phyloP scores from a whole-genome alignment of 345 rosid genomes.

The Euclidium syriacum region DNA sequence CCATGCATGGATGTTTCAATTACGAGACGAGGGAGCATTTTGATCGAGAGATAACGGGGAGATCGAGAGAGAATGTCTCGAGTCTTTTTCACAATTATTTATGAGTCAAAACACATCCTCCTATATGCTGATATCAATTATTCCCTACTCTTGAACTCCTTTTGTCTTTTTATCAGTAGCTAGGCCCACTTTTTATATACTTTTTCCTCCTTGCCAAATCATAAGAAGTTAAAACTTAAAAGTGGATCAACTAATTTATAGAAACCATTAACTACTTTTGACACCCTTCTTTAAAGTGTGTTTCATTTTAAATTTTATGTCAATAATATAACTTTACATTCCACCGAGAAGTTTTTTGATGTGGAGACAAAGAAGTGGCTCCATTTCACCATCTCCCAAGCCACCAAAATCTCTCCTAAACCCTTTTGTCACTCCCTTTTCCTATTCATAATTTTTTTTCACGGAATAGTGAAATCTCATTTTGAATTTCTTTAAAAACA shows the following conservation, averaged over 20 bases:
- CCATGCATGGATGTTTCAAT: conserved; percentile 18
- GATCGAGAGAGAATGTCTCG: conserved; percentile 35
- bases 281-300: conserved; percentile 25
- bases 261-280: conserved; percentile 20
- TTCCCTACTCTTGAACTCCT: conserved; percentile 41
- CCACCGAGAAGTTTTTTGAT: conserved; percentile 29
- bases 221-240: conserved; percentile 14
- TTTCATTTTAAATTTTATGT: conserved; percentile 2
- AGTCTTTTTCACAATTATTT: conserved; percentile 43
- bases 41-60: conserved; percentile 15
- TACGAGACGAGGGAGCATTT: conserved; percentile 17
- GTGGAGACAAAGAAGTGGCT: conserved; percentile 30
- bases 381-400: conserved; percentile 47
- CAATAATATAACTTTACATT: conserved; percentile 25
- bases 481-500: neutral
- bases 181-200: conserved; percentile 9
- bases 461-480: neutral
- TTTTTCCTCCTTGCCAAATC: conserved; percentile 25
- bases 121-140: conserved; percentile 34
- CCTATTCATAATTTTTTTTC: neutral
- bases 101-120: conserved; percentile 36
- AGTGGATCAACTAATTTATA: conserved; percentile 31
- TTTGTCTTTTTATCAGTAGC: conserved; percentile 19
- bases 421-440: conserved; percentile 27
- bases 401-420: conserved; percentile 40